Evolutionary conservation across 2,329 filamentous ascomycete species (phyloP).

Genomic region (Periconia sp.): DNA sequence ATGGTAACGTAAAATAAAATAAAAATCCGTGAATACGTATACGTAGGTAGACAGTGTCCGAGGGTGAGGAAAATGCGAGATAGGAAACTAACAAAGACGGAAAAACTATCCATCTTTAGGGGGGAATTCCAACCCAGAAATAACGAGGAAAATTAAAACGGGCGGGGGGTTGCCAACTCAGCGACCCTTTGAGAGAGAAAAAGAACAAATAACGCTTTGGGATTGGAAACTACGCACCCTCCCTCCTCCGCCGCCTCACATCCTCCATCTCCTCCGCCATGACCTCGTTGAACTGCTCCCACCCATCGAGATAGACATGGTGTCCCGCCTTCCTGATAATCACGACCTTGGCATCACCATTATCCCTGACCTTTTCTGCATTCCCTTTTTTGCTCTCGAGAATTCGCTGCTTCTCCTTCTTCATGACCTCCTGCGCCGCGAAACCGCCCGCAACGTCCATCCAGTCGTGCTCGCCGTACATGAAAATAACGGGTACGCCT

Average conservation of each 20-base stretch:
- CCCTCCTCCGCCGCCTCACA: conserved; percentile 49
- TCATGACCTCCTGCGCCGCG: conserved; percentile 77
- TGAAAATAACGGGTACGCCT: conserved; percentile 81
- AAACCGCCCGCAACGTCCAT: conserved; percentile 92
- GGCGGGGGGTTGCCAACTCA: too few species aligned
- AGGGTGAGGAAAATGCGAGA: too few species aligned
- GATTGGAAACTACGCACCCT: conserved; percentile 5
- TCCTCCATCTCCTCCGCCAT: conserved; percentile 69
- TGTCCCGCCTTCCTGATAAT: conserved; percentile 73
- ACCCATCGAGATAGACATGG: conserved; percentile 71
- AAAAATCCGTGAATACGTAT: too few species aligned
- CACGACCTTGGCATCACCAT: conserved; percentile 79
- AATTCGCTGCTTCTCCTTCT: conserved; percentile 63
- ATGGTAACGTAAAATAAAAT: too few species aligned
- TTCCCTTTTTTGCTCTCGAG: conserved; percentile 49
- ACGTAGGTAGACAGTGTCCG: too few species aligned
- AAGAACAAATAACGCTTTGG: too few species aligned
- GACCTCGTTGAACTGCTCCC: conserved; percentile 69
- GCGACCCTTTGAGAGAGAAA: too few species aligned
- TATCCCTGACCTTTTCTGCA: conserved; percentile 71
- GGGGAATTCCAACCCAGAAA: too few species aligned
- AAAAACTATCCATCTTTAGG: too few species aligned
- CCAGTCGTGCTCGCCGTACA: conserved; percentile 99
- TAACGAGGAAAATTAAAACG: too few species aligned
- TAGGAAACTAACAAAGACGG: too few species aligned